These are phyloP conservation scores for Rhizopogon vinicolor DNA, from an alignment of 768 basidiomycete genomes.

Conservation along the genomic window DNA sequence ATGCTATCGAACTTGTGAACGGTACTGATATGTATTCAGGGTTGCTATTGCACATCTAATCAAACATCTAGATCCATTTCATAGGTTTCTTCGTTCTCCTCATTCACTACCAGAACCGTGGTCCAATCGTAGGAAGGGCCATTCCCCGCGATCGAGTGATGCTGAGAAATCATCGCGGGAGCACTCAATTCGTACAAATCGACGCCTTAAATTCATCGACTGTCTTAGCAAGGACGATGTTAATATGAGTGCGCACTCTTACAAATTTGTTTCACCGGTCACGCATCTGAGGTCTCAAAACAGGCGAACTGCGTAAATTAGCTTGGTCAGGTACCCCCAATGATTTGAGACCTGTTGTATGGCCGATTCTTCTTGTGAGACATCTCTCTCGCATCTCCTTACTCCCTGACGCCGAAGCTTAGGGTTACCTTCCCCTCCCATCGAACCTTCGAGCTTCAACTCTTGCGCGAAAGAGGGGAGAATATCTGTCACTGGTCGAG, in stretches of 20 bases:
- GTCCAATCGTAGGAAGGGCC: slow-evolving; percentile 6
- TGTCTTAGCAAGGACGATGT: slow-evolving; percentile 75
- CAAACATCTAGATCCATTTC: slow-evolving; percentile 51
- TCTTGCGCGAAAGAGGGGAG: slow-evolving; percentile 84
- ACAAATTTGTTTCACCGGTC: slow-evolving; percentile 4
- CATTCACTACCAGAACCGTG: slow-evolving; percentile 12
- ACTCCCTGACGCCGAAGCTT: slow-evolving; percentile 5
- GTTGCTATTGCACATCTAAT: slow-evolving; percentile 21
- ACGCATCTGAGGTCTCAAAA: not conserved
- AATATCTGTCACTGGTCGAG: slow-evolving; percentile 87
- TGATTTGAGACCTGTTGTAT: slow-evolving; percentile 85
- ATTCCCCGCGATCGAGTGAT: slow-evolving; percentile 20
- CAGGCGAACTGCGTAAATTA: slow-evolving; percentile 82
- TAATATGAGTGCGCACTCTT: slow-evolving; percentile 42
- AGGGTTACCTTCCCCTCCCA: slow-evolving; percentile 93
- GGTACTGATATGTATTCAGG: slow-evolving; percentile 42
- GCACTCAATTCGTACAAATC: slow-evolving; percentile 72
- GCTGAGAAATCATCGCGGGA: slow-evolving; percentile 66
- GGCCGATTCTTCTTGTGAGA: slow-evolving; percentile 89
- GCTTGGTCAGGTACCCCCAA: slow-evolving; percentile 93
- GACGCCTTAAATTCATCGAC: slow-evolving; percentile 77
- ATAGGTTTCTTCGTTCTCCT: slow-evolving; percentile 41
- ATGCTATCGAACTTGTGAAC: slow-evolving; percentile 71
- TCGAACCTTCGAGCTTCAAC: slow-evolving; percentile 69
- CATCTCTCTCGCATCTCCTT: not conserved